Evolutionary conservation across 441 rosid genomes (phyloP).

Genomic region (Populus trichocarpa): DNA sequence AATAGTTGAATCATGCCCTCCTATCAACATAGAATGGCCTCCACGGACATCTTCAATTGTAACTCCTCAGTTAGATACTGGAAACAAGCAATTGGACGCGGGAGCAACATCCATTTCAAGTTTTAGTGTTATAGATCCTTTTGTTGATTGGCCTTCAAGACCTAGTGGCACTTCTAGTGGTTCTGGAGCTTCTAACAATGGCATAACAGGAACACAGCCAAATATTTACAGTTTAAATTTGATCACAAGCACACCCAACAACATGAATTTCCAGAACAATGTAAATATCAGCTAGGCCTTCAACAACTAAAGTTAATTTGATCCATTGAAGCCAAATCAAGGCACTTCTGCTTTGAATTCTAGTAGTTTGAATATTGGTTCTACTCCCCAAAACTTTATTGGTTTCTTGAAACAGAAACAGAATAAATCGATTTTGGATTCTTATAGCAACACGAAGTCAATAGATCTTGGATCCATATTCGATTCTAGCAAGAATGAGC

Average conservation of each 20-base stretch:
- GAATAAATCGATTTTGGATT: constrained; percentile 33
- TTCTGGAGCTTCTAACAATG: constrained; percentile 38
- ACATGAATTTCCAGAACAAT: constrained; percentile 28
- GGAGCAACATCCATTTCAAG: constrained; percentile 21
- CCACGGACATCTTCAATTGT: constrained; percentile 44
- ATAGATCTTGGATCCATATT: constrained; percentile 69
- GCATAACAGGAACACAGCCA: constrained; percentile 15
- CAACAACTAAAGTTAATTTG: constrained; percentile 33
- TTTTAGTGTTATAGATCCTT: constrained; percentile 77
- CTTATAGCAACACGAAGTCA: constrained; percentile 44
- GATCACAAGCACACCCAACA: constrained; percentile 27
- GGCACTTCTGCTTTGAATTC: constrained; percentile 26
- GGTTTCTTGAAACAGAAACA: constrained; percentile 57
- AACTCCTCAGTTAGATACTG: too few species aligned
- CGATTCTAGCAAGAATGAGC: constrained; percentile 53
- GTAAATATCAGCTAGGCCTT: constrained; percentile 52
- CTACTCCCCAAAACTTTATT: constrained; percentile 41
- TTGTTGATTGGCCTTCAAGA: constrained; percentile 83
- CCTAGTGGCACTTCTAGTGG: constrained; percentile 30
- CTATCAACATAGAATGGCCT: constrained; percentile 90
- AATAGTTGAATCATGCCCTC: constrained; percentile 48
- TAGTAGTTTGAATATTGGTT: constrained; percentile 26
- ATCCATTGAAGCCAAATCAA: constrained; percentile 31
- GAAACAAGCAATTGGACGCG: too few species aligned
- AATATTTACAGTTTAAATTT: constrained; percentile 29